Conservation (phyloP, 139 green algal species). For the Haematococcus sp. region DNA sequence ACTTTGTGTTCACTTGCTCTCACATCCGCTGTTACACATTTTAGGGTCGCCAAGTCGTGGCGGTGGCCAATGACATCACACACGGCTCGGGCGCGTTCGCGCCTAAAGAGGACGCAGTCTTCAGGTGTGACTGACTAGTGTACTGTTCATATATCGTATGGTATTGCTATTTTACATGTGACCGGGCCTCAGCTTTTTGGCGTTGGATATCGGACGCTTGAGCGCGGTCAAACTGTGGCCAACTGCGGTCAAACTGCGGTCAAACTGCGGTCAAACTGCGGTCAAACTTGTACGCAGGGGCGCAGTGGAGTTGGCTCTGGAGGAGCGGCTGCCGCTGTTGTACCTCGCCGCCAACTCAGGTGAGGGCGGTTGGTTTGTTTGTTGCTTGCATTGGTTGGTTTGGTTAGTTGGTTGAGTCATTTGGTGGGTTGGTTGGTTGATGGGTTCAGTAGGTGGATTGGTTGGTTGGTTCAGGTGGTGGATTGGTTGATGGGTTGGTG, state of each 20-base stretch:
- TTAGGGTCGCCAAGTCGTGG: constrained; percentile 66
- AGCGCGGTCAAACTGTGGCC: not conserved
- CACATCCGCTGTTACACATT: not conserved
- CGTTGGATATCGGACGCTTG: not conserved
- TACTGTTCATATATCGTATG: no score
- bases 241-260: no score
- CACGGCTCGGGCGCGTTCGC: constrained; percentile 87
- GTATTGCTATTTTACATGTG: no score
- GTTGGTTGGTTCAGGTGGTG: no score
- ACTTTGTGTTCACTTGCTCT: no score
- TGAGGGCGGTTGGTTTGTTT: no score
- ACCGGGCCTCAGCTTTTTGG: not conserved
- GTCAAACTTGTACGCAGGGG: constrained; percentile 77
- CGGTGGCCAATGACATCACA: constrained; percentile 97
- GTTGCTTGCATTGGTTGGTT: no score
- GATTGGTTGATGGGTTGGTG: no score
- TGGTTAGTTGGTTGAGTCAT: no score
- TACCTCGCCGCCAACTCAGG: constrained; percentile 95
- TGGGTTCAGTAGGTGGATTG: no score
- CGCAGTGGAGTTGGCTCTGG: constrained; percentile 76
- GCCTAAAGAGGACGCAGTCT: constrained; percentile 88
- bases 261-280: no score
- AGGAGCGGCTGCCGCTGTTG: constrained; percentile 81
- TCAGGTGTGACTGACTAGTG: constrained; percentile 46
- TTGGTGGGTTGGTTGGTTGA: no score